phyloP scores from a whole-genome alignment of 345 rosid genomes.

The Pistacia integerrima region DNA sequence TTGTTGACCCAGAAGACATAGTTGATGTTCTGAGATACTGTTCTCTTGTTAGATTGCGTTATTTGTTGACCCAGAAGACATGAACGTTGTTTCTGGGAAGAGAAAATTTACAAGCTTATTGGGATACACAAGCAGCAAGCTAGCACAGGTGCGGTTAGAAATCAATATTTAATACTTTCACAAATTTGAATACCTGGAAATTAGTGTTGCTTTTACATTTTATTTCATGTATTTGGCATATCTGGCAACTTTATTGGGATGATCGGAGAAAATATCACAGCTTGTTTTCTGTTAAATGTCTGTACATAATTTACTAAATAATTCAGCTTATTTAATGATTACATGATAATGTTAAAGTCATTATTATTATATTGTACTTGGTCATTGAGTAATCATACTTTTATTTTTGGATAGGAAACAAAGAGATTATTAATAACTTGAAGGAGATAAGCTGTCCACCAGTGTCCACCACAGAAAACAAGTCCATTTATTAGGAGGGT shows the following conservation, averaged over 20 bases:
- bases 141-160: conserved; percentile 76
- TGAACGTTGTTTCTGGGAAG: conserved; percentile 77
- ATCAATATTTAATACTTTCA: conserved; percentile 9
- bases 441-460: no score
- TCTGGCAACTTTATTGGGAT: neutral
- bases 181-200: neutral
- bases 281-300: neutral
- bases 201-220: neutral
- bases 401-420: neutral
- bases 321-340: neutral
- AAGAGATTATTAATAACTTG: no score
- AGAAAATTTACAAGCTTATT: conserved; percentile 71
- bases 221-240: neutral
- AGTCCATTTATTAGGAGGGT: no score
- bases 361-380: neutral
- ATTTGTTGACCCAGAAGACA: conserved; percentile 88
- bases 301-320: neutral
- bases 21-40: no score
- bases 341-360: neutral
- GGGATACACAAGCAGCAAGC: conserved; percentile 79
- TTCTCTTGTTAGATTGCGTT: no score
- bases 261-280: neutral
- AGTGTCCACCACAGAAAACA: no score
- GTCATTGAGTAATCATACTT: neutral
- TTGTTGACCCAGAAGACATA: conserved; percentile 88